These are phyloP conservation scores for Rhynchosporium agropyri DNA, from an alignment of 2,329 filamentous ascomycete species.

Conservation along the genomic window DNA sequence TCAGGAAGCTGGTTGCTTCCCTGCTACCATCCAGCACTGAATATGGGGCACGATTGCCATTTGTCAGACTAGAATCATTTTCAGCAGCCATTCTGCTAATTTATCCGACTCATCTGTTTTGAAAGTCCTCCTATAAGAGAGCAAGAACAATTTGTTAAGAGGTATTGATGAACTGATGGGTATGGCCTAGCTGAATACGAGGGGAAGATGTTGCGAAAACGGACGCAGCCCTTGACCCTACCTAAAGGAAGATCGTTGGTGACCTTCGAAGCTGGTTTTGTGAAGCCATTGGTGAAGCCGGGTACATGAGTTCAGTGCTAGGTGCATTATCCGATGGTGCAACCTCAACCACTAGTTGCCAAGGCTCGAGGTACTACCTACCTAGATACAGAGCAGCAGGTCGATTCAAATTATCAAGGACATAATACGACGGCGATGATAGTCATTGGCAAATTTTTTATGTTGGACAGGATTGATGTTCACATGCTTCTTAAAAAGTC, in stretches of 20 bases:
- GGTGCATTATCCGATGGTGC: conserved; percentile 16
- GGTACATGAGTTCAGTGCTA: conserved; percentile 6
- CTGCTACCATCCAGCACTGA: conserved; percentile 36
- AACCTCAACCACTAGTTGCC: not conserved
- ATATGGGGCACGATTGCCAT: conserved; percentile 28
- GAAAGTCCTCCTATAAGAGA: not conserved
- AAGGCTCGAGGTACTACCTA: too few relatives aligned
- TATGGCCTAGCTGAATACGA: conserved; percentile 9
- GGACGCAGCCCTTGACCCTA: not conserved
- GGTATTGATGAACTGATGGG: conserved; percentile 4
- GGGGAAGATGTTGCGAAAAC: conserved; percentile 1
- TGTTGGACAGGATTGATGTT: not conserved
- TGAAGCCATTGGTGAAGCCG: not conserved
- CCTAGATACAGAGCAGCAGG: not conserved
- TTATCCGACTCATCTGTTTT: conserved; percentile 5
- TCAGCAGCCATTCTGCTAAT: conserved; percentile 13
- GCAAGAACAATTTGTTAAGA: conserved; percentile 1
- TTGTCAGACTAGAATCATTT: conserved; percentile 9
- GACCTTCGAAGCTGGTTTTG: not conserved
- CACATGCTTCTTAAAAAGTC: not conserved
- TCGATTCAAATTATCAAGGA: not conserved
- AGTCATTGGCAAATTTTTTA: not conserved
- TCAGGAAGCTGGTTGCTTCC: conserved; percentile 32
- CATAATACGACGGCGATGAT: too few relatives aligned
- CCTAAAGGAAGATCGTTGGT: not conserved